Percentiles rank a stretch among this genome's conserved stretches.
Evolutionary conservation across 2,329 filamentous ascomycete species (phyloP).

Genomic region (Aquanectria penicillioides): DNA sequence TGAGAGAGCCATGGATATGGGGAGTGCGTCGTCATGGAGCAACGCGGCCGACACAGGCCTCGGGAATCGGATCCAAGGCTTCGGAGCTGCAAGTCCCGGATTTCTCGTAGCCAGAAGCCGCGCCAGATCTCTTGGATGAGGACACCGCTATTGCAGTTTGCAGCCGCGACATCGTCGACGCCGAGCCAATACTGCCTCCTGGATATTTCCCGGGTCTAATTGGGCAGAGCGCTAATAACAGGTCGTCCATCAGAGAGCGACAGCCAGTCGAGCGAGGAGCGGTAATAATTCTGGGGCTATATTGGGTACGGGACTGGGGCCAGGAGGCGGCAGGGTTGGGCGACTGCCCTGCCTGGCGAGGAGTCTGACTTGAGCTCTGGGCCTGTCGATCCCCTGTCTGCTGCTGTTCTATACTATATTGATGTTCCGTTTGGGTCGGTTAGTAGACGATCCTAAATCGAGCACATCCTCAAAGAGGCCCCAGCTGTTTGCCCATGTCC

Average conservation of each 20-base stretch:
- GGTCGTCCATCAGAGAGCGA: slow-evolving; percentile 16
- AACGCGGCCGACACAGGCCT: slow-evolving; percentile 10
- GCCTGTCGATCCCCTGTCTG: slow-evolving; percentile 2
- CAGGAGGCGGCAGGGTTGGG: neutral
- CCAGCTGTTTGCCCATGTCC: too few species aligned
- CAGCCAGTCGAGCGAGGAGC: slow-evolving; percentile 23
- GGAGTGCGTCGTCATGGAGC: slow-evolving; percentile 21
- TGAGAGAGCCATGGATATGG: neutral
- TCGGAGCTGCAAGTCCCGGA: slow-evolving; percentile 4
- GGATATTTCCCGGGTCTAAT: slow-evolving; percentile 14
- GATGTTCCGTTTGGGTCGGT: slow-evolving; percentile 6
- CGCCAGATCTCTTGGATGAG: slow-evolving; percentile 28
- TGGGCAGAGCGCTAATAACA: slow-evolving; percentile 2
- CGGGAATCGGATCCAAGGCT: neutral
- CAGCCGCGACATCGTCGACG: slow-evolving; percentile 24
- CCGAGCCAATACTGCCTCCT: slow-evolving; percentile 16
- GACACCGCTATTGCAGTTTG: slow-evolving; percentile 24
- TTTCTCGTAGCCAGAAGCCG: neutral
- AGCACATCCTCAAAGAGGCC: neutral
- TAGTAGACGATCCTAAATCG: slow-evolving; percentile 18
- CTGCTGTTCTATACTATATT: neutral
- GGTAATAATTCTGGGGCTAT: slow-evolving; percentile 18
- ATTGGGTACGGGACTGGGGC: neutral
- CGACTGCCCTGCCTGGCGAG: too few species aligned
- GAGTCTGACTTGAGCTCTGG: neutral